Percentiles rank a stretch among this genome's conserved stretches.
Evolutionary conservation across 176 grass and related monocot genomes (phyloP).

Genomic region (Hyparrhenia diplandra): DNA sequence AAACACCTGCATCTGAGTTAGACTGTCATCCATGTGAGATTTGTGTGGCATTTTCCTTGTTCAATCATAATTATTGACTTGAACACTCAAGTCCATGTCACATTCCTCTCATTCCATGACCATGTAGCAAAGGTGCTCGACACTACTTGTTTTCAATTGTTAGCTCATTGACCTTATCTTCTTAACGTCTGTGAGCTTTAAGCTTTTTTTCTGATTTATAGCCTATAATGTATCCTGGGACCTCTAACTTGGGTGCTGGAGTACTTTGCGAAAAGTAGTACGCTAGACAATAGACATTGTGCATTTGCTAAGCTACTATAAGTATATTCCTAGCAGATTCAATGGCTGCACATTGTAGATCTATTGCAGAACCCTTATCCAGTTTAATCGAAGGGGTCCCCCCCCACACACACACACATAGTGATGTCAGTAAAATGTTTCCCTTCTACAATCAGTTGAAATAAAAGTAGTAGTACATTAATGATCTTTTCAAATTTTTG

Average conservation of each 20-base stretch:
- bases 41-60: not conserved
- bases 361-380: not conserved
- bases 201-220: not conserved
- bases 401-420: too few relatives aligned
- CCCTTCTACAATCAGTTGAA: not conserved
- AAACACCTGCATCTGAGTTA: not conserved
- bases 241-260: not conserved
- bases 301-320: not conserved
- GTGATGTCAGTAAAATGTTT: not conserved
- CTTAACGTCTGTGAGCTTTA: not conserved
- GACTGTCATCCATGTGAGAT: not conserved
- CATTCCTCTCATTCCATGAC: not conserved
- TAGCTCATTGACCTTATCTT: not conserved
- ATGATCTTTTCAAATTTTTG: too few relatives aligned
- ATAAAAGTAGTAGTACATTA: not conserved
- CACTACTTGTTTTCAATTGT: not conserved
- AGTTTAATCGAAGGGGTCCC: not conserved
- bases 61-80: not conserved
- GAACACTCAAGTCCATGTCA: not conserved
- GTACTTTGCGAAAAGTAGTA: not conserved
- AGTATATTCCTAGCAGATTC: not conserved
- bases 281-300: not conserved
- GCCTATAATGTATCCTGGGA: not conserved
- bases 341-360: not conserved
- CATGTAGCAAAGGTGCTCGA: not conserved